Evolutionary conservation across 2,329 filamentous ascomycete genomes (phyloP), one percentile per base, ranked within the genome.

Genomic region (Penicillium sp.): DNA sequence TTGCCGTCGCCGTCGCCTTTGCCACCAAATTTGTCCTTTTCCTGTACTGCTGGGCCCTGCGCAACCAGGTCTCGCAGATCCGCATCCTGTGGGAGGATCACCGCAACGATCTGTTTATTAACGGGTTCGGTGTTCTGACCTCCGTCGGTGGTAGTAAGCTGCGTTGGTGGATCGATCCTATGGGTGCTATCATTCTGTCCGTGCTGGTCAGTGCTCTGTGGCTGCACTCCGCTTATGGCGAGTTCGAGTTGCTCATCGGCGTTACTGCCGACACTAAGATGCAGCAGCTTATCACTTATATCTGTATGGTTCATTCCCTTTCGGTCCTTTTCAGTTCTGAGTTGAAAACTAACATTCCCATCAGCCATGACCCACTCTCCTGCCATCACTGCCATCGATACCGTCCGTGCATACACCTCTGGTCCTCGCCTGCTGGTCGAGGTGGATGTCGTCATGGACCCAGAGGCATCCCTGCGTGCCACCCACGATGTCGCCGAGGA

Each of bases 81-180:
- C 84, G 89, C 54, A 97, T 97, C 69, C 79, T 97, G 15, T 97
- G 91, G 92, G 90, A 96, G 73, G 93, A 97, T 68, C 94, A 99
- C 77, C 87, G 94, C 58, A 99, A 99, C 69, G 94, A 99, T 69
- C 80, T 99, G n/a, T 81, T 96, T 66, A 91, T 99, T 81, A 99
- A 97, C 72, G 91, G 91, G 51, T 91, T 96, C 64, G 91, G 89
- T 83, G 86, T 97, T 60, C 75, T 97, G 52, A 97, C 92, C 1
- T 93, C 89, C 3, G 87, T 97, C n/a, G 90, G 91, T 52, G 94
- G 94, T 34, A 86, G 86, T 60, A 95, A 96, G 78, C 79, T 97
- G 23, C 79, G 80, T 56, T 97, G 93, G 93, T 97, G 91, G 90
- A 86, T 99, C 61, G 94, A 99, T 75, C 91, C 94, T 0, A 86